Evolutionary conservation across 148 eudicot species (phyloP), one percentile per base, ranked within the genome.

Genomic region (Cornus suecica): DNA sequence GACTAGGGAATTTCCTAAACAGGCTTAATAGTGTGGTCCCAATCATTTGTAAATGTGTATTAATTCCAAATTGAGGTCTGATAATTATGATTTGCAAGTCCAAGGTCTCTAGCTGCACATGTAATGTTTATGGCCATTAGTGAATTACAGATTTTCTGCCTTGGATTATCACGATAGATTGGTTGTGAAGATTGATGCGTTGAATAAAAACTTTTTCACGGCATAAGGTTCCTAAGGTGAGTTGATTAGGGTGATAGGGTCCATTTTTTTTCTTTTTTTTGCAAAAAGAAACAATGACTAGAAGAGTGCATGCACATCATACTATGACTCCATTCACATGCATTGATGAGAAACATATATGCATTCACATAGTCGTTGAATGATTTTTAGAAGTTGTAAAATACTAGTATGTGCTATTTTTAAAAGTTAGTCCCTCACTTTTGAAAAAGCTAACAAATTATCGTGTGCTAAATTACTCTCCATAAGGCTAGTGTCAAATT

Each of bases 21-120:
- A 6, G 65, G 51, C 60, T 58, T 51, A 20, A 2, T 61, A 26
- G 8, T 16, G 76, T 73, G 76, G 76, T 73, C 76, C 69, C 56
- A 73, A 24, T 25, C 52, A 63, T 25, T 8, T 73, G 31, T 62
- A 37, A 34, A 30, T 22, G 75, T 31, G 48, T 22, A 20, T 27
- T n/a, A n/a, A 60, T 73, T 5, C 56, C 67, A 24, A 58, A 54
- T 34, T 61, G 23, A 26, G 67, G 68, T 31, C 25, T 10, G 13
- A 28, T 37, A 41, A 22, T 42, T 22, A 10, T 62, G 20, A 26
- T n/a, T 64, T 18, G 24, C 23, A 25, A 62, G 15, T 20, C 58
- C 34, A 7, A 24, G 18, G 62, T 73, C 32, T 11, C 5, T 48
- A 26, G 5, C n/a, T 8, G 42, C 54, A 69, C 54, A 69, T 69